phyloP scores from a whole-genome alignment of 1,139 yeast genomes.

The Wickerhamomyces sp. region DNA sequence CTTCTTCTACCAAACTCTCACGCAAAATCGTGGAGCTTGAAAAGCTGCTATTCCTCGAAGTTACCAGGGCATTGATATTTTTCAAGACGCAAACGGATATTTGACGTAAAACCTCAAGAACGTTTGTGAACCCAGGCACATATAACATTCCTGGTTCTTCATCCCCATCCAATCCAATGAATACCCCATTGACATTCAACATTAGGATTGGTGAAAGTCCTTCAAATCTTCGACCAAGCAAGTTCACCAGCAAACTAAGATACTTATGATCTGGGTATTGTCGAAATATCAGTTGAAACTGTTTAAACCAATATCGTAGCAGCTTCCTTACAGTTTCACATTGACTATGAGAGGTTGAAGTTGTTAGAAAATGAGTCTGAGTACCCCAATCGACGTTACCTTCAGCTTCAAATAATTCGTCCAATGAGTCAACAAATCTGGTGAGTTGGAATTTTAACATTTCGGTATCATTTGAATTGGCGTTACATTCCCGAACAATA shows the following conservation, averaged over 20 bases:
- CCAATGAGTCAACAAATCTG: background rate
- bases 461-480: background rate
- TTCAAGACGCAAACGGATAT: background rate
- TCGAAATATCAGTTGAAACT: background rate
- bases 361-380: too few relatives aligned
- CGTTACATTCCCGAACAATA: background rate
- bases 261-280: background rate
- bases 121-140: background rate
- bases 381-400: too few relatives aligned
- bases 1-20: background rate
- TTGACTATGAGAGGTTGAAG: too few relatives aligned
- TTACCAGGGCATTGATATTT: background rate
- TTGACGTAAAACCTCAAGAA: background rate
- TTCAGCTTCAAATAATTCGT: background rate
- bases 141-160: background rate
- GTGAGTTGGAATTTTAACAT: background rate
- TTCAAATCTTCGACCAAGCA: background rate
- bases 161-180: background rate
- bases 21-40: background rate
- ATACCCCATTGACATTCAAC: background rate
- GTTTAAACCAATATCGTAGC: background rate
- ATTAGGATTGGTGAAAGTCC: background rate
- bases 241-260: background rate
- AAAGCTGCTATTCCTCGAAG: background rate
- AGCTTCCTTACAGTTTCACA: background rate